These are phyloP conservation scores for Penicillium hordei DNA, from an alignment of 2,329 filamentous ascomycete species.

Conservation along the genomic window DNA sequence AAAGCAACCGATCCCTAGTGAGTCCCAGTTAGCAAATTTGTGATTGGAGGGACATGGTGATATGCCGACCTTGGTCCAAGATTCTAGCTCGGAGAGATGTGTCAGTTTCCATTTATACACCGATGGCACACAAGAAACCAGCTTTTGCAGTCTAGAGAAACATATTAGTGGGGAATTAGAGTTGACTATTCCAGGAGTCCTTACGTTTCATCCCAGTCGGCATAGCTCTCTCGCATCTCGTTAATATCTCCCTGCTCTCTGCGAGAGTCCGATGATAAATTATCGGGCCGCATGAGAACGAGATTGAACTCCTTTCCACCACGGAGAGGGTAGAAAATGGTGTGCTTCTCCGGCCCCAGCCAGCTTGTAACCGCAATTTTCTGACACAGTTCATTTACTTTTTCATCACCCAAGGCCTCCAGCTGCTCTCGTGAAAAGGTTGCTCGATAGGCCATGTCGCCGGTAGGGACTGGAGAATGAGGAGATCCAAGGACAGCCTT, in stretches of 20 bases:
- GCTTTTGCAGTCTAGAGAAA: constrained; percentile 20
- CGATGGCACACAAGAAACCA: constrained; percentile 51
- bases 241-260: constrained; percentile 53
- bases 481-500: constrained; percentile 35
- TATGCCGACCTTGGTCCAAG: constrained; percentile 34
- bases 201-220: constrained; percentile 58
- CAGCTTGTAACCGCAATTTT: constrained; percentile 57
- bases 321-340: constrained; percentile 61
- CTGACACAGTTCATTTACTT: constrained; percentile 47
- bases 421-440: constrained; percentile 47
- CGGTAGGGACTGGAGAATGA: constrained; percentile 55
- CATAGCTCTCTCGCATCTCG: constrained; percentile 60
- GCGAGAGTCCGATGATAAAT: constrained; percentile 22
- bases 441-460: constrained; percentile 64
- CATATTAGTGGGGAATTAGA: neutral
- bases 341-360: constrained; percentile 61
- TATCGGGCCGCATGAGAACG: constrained; percentile 62
- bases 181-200: neutral
- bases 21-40: neutral
- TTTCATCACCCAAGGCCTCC: constrained; percentile 41
- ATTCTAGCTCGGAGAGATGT: constrained; percentile 44
- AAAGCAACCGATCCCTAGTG: constrained; percentile 17
- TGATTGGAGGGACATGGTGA: neutral
- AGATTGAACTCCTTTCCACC: constrained; percentile 62
- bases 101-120: constrained; percentile 68